Percentiles rank a stretch among this genome's conserved stretches.
These are phyloP conservation scores for Cinnamomum chago DNA, from an alignment of 164 flowering plant species.

Conservation along the genomic window DNA sequence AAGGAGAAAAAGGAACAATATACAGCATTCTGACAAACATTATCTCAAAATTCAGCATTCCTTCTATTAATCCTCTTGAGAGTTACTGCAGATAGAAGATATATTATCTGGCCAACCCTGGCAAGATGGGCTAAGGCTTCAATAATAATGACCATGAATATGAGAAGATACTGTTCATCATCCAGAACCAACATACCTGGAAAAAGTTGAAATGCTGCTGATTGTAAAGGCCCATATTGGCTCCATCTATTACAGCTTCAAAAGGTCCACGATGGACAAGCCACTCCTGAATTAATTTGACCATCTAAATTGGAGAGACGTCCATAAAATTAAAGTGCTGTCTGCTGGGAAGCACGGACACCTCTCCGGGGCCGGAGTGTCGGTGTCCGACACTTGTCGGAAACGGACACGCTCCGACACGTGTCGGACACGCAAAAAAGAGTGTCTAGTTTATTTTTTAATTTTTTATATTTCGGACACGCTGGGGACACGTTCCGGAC, in stretches of 20 bases:
- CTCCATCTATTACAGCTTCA: conserved; percentile 96
- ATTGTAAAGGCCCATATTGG: conserved; percentile 66
- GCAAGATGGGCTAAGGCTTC: too few species aligned
- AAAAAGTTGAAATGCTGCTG: conserved; percentile 46
- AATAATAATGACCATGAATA: too few species aligned
- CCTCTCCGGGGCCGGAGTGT: too few species aligned
- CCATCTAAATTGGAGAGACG: conserved; percentile 17
- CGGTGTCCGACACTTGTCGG: too few species aligned
- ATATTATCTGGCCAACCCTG: neutral
- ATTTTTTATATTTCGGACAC: too few species aligned
- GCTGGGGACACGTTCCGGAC: too few species aligned
- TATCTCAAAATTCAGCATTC: neutral
- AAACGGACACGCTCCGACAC: too few species aligned
- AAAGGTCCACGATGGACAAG: conserved; percentile 78
- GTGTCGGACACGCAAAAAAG: too few species aligned
- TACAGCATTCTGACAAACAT: neutral
- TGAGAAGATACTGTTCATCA: too few species aligned
- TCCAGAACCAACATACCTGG: conserved; percentile 40
- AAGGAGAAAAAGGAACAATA: neutral
- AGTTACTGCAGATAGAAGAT: neutral
- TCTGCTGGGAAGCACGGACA: too few species aligned
- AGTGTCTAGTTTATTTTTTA: too few species aligned
- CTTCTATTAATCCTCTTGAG: neutral
- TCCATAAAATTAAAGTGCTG: neutral
- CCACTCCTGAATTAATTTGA: conserved; percentile 69